These are phyloP conservation scores for Monilinia fructicola DNA, from an alignment of 2,329 filamentous ascomycete genomes.

Conservation along the genomic window DNA sequence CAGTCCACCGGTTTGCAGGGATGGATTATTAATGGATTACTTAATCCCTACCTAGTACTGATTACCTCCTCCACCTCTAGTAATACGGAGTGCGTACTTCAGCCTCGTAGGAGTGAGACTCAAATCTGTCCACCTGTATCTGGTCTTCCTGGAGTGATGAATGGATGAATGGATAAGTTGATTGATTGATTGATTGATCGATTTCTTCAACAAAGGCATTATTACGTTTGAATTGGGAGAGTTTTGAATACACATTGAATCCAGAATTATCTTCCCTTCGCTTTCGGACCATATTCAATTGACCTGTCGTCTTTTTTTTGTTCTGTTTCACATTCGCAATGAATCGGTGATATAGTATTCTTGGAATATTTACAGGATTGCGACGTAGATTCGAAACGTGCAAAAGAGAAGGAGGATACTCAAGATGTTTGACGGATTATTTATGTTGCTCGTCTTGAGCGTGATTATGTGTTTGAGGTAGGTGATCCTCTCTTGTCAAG, in stretches of 20 bases:
- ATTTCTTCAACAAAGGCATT: slow-evolving; percentile 18
- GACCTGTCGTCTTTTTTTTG: not conserved
- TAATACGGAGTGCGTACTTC: too few relatives aligned
- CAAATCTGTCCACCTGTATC: slow-evolving; percentile 24
- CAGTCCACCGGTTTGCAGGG: too few relatives aligned
- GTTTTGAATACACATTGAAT: not conserved
- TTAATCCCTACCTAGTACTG: not conserved
- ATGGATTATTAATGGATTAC: slow-evolving; percentile 12
- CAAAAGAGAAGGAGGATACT: slow-evolving; percentile 6
- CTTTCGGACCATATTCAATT: not conserved
- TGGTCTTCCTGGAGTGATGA: slow-evolving; percentile 19
- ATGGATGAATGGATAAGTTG: too few relatives aligned
- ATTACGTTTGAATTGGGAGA: not conserved
- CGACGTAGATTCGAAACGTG: slow-evolving; percentile 7
- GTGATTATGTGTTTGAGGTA: slow-evolving; percentile 61
- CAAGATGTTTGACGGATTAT: slow-evolving; percentile 42
- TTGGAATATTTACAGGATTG: slow-evolving; percentile 7
- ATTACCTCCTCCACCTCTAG: not conserved
- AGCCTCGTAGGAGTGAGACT: slow-evolving; percentile 20
- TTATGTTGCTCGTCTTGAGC: slow-evolving; percentile 42
- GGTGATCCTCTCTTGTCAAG: slow-evolving; percentile 46
- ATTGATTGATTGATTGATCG: too few relatives aligned
- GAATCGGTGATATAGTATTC: slow-evolving; percentile 10
- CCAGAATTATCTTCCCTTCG: slow-evolving; percentile 1
- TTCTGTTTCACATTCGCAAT: slow-evolving; percentile 10